Evolutionary conservation across 177 flowering plant species (phyloP), one percentile per base, ranked within the genome.

Genomic region (Tripterygium wilfordii): DNA sequence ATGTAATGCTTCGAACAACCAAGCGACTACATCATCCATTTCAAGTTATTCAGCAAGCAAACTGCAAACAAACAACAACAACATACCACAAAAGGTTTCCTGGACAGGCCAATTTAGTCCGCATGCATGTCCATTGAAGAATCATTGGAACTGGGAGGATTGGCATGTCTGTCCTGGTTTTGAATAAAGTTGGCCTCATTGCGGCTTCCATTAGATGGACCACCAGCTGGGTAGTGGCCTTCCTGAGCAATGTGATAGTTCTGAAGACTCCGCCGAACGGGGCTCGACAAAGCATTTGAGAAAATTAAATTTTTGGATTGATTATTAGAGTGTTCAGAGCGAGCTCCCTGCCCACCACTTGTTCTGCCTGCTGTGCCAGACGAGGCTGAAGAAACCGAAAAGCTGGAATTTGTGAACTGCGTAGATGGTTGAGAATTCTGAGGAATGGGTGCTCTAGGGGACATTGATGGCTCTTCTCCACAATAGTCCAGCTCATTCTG

Each of bases 211-310:
- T 56, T 64, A 41, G 62, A 61, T 18, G 53, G 37, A 38, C 22
- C 63, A 61, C 56, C 66, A 48, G 42, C 70, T 3, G 69, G 51
- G 49, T 42, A 48, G 49, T 65, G 64, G 8, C 78, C 74, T 42
- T 77, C 88, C 31, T 72, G 83, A 16, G 75, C 44, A 20, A 78
- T 30, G 38, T 85, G 79, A 74, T 75, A 79, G 42, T 74, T 63
- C 63, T 85, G 94, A 53, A 88, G 85, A 49, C 77, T 76, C 40
- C 78, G 69, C 14, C 92, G 80, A 47, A 82, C 63, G n/a, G 92
- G 92, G 59, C 96, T 87, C 4, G 92, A 78, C 8, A 79, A 58
- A 43, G 92, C 83, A 68, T 77, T 84, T 22, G 92, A 76, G 74
- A 80, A 83, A 36, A 77, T 70, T 18, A 72, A 48, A 58, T 74